A percentile compares a stretch with the other conserved stretches of the same genome.
Evolutionary conservation across 176 grass and related monocot genomes (phyloP).

Genomic region (Calamus simplicifolius): DNA sequence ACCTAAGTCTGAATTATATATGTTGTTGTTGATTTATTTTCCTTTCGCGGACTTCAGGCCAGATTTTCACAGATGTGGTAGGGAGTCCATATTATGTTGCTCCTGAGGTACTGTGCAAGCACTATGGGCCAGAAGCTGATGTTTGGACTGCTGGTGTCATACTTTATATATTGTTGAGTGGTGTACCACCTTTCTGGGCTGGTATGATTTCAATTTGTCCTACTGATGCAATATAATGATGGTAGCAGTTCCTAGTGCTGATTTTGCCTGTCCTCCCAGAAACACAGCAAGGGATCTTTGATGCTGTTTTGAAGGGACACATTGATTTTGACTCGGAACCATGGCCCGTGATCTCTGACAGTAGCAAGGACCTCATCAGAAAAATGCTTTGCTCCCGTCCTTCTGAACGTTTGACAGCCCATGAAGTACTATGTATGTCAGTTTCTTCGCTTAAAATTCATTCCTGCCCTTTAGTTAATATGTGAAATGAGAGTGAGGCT

Average conservation of each 20-base stretch:
- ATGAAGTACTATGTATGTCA: constrained; percentile 51
- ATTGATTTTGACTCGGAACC: constrained; percentile 63
- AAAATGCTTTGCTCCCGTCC: constrained; percentile 46
- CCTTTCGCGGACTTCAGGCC: constrained; percentile 22
- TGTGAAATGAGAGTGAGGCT: not conserved
- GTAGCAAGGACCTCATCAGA: constrained; percentile 57
- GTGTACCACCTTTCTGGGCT: constrained; percentile 68
- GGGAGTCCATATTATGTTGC: constrained; percentile 72
- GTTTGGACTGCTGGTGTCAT: constrained; percentile 71
- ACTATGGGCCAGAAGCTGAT: constrained; percentile 69
- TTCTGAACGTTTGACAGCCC: constrained; percentile 34
- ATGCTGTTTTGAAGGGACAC: constrained; percentile 41
- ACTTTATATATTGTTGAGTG: constrained; percentile 64
- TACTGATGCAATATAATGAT: not conserved
- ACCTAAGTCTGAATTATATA: not conserved
- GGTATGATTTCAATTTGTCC: constrained; percentile 3
- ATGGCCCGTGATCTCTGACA: constrained; percentile 47
- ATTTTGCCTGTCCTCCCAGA: constrained; percentile 12
- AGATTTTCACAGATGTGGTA: constrained; percentile 60
- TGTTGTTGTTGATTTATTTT: not conserved
- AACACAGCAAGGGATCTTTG: constrained; percentile 77
- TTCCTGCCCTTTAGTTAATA: not conserved
- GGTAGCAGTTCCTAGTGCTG: not conserved
- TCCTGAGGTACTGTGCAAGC: constrained; percentile 67
- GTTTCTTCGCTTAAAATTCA: not conserved